Percentiles rank a stretch among this genome's conserved stretches.
Evolutionary conservation across 306 rosid genomes (phyloP).

Genomic region (Pueraria montana): DNA sequence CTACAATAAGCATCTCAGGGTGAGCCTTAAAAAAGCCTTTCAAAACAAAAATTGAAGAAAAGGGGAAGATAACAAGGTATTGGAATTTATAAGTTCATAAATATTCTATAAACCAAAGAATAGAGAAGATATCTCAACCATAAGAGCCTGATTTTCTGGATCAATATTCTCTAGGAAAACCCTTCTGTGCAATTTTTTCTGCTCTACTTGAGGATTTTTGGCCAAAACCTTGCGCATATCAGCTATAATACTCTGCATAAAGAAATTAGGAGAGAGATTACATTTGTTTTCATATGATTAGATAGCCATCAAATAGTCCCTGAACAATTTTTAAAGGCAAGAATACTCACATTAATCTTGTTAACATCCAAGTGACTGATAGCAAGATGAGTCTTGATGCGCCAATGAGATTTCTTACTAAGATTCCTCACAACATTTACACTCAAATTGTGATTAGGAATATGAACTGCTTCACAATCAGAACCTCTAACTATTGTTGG

Average conservation of each 20-base stretch:
- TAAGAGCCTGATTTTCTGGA: constrained; percentile 96
- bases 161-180: constrained; percentile 80
- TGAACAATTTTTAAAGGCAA: constrained; percentile 34
- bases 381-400: constrained; percentile 85
- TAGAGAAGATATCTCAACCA: constrained; percentile 58
- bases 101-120: constrained; percentile 27
- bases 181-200: constrained; percentile 91
- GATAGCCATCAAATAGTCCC: constrained; percentile 42
- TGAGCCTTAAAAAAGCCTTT: constrained; percentile 36
- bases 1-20: constrained; percentile 32
- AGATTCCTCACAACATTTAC: constrained; percentile 94
- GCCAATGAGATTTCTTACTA: constrained; percentile 98
- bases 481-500: constrained; percentile 96
- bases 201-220: constrained; percentile 97
- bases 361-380: constrained; percentile 91
- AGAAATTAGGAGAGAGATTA: constrained; percentile 36
- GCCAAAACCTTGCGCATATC: constrained; percentile 98
- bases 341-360: constrained; percentile 80
- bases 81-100: constrained; percentile 35
- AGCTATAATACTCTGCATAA: constrained; percentile 81
- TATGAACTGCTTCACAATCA: constrained; percentile 98
- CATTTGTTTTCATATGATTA: constrained; percentile 35
- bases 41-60: constrained; percentile 10
- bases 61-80: constrained; percentile 22
- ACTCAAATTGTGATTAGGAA: constrained; percentile 97